A percentile compares a stretch with the other conserved stretches of the same genome.
Conservation (phyloP, 345 rosid genomes). For the Reutealis trisperma region DNA sequence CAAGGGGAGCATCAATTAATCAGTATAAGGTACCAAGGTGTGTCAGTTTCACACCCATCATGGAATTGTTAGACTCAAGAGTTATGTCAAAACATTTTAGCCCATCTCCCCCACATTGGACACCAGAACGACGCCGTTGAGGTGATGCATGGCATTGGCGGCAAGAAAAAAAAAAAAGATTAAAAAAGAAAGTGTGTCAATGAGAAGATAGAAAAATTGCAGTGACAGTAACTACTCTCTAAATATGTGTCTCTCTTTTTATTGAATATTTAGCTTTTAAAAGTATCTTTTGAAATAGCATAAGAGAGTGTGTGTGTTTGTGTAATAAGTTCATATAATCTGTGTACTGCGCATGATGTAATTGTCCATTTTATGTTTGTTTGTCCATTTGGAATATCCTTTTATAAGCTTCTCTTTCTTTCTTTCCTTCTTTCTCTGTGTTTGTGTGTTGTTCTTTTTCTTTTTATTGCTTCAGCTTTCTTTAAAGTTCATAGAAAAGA, state of each 20-base stretch:
- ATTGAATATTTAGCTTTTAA: constrained; percentile 18
- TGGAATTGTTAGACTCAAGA: constrained; percentile 85
- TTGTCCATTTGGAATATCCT: background rate
- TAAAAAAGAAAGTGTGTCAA: background rate
- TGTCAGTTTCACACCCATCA: constrained; percentile 80
- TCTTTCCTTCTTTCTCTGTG: constrained; percentile 8
- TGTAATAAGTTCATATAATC: constrained; percentile 32
- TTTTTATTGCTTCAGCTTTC: constrained; percentile 11
- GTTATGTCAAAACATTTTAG: constrained; percentile 73
- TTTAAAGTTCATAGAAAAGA: constrained; percentile 24
- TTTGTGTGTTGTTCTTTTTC: background rate
- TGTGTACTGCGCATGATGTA: constrained; percentile 27
- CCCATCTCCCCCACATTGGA: constrained; percentile 74
- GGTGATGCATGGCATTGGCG: background rate
- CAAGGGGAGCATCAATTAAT: constrained; percentile 93
- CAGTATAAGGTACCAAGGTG: constrained; percentile 98
- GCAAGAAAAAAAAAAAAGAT: constrained; percentile 19
- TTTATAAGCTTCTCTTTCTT: background rate
- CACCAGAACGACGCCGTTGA: constrained; percentile 62
- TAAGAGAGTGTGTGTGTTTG: constrained; percentile 7
- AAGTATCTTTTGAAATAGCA: constrained; percentile 20
- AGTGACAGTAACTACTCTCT: constrained; percentile 16
- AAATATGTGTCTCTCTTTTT: background rate
- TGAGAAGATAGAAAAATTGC: background rate
- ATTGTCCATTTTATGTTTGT: constrained; percentile 17